Percentiles rank a stretch among this genome's conserved stretches.
These are phyloP conservation scores for Anaeramoeba flamelloides DNA, from an alignment of 78 protist species.

Conservation along the genomic window DNA sequence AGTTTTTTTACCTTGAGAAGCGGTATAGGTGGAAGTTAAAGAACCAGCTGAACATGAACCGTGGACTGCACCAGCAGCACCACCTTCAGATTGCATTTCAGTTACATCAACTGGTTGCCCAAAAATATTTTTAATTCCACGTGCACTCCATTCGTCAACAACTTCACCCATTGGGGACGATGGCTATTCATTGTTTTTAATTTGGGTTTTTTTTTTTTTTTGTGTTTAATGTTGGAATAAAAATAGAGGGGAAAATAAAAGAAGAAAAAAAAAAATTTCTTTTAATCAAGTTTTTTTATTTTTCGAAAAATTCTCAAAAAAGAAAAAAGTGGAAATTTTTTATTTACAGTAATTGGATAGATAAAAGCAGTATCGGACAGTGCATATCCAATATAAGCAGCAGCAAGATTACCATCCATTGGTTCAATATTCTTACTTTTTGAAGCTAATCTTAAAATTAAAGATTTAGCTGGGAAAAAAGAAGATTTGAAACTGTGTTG, in stretches of 20 bases:
- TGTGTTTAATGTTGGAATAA: too few species aligned
- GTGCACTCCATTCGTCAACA: constrained; percentile 27
- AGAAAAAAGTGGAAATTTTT: too few species aligned
- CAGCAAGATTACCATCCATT: constrained; percentile 19
- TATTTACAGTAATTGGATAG: constrained; percentile 49
- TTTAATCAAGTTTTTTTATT: too few species aligned
- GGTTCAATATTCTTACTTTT: too few species aligned
- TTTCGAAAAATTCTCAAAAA: too few species aligned
- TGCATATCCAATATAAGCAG: constrained; percentile 7
- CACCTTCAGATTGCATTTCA: constrained; percentile 45
- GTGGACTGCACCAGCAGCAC: constrained; percentile 55
- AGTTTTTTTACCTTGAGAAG: constrained; percentile 58
- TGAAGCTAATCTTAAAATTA: too few species aligned
- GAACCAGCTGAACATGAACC: constrained; percentile 34
- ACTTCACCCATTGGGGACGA: constrained; percentile 39
- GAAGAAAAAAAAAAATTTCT: too few species aligned
- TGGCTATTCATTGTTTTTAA: constrained; percentile 12
- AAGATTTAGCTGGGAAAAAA: too few species aligned
- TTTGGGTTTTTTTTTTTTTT: too few species aligned
- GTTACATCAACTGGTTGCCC: constrained; percentile 16
- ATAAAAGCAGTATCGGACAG: constrained; percentile 19
- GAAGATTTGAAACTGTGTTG: too few species aligned
- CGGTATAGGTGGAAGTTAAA: constrained; percentile 41
- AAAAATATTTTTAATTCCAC: constrained; percentile 32
- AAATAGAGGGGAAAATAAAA: too few species aligned